Evolutionary conservation across 192 early-diverging fungal genomes (phyloP), one percentile per base, ranked within the genome.

Genomic region (Mortierella alpina): DNA sequence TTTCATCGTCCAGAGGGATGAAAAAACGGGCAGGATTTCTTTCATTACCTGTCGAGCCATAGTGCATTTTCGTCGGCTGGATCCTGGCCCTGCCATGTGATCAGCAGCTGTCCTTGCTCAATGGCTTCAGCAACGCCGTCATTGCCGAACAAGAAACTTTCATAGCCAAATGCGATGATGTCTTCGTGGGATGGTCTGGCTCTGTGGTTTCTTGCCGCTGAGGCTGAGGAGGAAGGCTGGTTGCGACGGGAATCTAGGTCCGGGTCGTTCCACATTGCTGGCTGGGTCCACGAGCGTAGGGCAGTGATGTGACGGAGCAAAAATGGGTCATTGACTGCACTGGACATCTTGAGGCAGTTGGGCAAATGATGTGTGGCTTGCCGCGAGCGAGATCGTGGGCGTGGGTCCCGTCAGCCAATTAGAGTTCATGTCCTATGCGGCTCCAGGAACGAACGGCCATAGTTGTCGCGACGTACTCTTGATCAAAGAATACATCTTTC

Each of bases 31-130:
- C 31, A 31, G 31, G 31, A 31, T 56, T 9, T 23, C 39, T 23
- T 63, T 48, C 51, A 42, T 79, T 80, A 80, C 77, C 77, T 80
- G 66, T 80, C 77, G 31, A 80, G 59, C 77, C 77, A 80, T 20
- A 80, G 64, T 1, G 70, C 53, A 39, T 68, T 39, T 58, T 66
- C 59, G 14, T 68, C 66, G 3, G 51, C n/a, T 42, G 77, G 77
- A 56, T 80, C 77, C 31, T 72, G 70, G 7, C 77, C 77, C 56
- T 80, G 77, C 77, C 77, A 80, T 17, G 77, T 72, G 56, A 80
- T 80, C 22, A 72, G 64, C 41, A 72, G 51, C 40, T 72, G 77
- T 42, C 77, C 77, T 63, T 80, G 70, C 39, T 80, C 77, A 17
- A 80, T 72, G 9, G 77, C 77, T n/a, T 72, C 70, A 12, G 66